Percentiles rank a stretch among this genome's conserved stretches.
phyloP scores from a whole-genome alignment of 306 rosid species.

The Dryas drummondii region DNA sequence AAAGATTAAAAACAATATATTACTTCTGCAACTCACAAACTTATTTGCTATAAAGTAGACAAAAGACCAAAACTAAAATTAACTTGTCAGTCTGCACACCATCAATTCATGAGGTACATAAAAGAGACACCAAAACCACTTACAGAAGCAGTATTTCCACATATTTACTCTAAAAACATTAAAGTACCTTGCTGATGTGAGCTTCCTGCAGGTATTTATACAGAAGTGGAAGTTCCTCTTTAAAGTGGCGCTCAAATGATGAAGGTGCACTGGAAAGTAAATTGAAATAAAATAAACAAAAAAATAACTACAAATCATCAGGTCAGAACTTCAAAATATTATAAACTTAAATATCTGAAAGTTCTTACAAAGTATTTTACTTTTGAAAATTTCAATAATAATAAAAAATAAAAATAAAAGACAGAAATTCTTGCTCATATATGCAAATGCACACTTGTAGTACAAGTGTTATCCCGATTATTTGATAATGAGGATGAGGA shows the following conservation, averaged over 20 bases:
- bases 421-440: neutral
- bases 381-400: neutral
- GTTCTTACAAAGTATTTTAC: neutral
- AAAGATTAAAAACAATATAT: conserved; percentile 14
- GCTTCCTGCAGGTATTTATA: conserved; percentile 59
- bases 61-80: neutral
- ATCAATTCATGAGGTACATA: neutral
- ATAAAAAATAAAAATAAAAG: neutral
- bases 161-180: neutral
- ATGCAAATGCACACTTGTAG: neutral
- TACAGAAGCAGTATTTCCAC: neutral
- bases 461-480: neutral
- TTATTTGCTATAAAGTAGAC: neutral
- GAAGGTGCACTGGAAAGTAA: conserved; percentile 64
- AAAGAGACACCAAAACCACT: neutral
- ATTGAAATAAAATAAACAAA: conserved; percentile 16
- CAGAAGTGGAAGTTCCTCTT: conserved; percentile 55
- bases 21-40: neutral
- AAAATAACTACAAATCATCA: neutral
- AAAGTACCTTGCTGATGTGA: conserved; percentile 61
- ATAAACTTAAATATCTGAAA: neutral
- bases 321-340: neutral
- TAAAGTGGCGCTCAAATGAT: conserved; percentile 70
- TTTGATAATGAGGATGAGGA: neutral
- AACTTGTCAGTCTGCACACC: neutral